phyloP scores from a whole-genome alignment of 495 filamentous ascomycete genomes.

The Glutinoglossum americanum region DNA sequence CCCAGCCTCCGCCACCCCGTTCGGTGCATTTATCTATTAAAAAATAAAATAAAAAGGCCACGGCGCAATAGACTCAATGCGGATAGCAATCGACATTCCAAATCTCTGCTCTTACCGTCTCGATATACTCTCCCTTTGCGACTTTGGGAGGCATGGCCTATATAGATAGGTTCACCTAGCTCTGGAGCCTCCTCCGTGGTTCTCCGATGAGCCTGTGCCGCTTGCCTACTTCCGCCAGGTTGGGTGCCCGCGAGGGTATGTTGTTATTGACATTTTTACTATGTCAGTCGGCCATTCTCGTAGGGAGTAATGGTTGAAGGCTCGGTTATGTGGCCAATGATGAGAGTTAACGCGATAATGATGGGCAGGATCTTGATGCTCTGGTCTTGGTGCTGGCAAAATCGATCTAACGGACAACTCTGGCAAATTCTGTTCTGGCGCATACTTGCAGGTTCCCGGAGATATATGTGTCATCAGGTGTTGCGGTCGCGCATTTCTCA shows the following conservation, averaged over 20 bases:
- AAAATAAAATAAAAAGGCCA: no score
- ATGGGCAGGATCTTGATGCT: no score
- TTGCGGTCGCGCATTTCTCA: no score
- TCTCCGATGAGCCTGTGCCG: background rate
- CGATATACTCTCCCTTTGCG: constrained; percentile 78
- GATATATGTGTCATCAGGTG: no score
- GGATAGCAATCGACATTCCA: no score
- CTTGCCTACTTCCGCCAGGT: background rate
- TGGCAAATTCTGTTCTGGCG: background rate
- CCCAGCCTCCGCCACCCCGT: background rate
- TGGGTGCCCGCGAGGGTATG: background rate
- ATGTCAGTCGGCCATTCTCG: no score
- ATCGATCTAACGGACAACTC: no score
- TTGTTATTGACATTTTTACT: no score
- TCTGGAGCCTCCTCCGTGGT: background rate
- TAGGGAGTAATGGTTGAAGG: background rate
- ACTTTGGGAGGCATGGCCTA: constrained; percentile 31
- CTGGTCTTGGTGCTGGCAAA: no score
- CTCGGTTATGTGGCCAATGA: background rate
- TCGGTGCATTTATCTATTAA: no score
- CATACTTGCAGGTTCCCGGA: background rate
- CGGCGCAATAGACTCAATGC: no score
- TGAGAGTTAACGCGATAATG: background rate
- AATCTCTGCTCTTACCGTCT: constrained; percentile 41
- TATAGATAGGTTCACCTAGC: background rate